phyloP scores from a whole-genome alignment of 1,139 yeast species.

The Geotrichum fermentans region DNA sequence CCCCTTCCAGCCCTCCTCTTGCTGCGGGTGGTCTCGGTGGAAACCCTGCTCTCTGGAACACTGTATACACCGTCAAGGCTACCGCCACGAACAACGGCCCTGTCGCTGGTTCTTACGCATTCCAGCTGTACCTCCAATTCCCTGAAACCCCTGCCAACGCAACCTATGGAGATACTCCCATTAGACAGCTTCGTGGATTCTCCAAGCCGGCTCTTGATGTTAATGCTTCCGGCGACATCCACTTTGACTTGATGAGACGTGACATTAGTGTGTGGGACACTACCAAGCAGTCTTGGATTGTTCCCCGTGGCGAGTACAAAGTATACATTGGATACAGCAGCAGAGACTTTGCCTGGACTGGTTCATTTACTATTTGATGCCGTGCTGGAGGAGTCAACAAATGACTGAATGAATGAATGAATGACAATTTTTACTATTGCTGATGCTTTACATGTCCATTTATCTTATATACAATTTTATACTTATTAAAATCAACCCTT shows the following conservation, averaged over 20 bases:
- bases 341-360: constrained; percentile 47
- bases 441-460: too few relatives aligned
- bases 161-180: constrained; percentile 40
- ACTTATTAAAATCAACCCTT: too few relatives aligned
- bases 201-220: constrained; percentile 50
- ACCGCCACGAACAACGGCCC: constrained; percentile 50
- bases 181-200: constrained; percentile 53
- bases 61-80: constrained; percentile 47
- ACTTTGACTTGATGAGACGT: constrained; percentile 49
- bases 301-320: constrained; percentile 54
- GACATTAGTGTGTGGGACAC: constrained; percentile 61
- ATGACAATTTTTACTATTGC: too few relatives aligned
- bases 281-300: constrained; percentile 54
- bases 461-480: too few relatives aligned
- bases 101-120: constrained; percentile 49
- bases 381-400: too few relatives aligned
- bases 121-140: constrained; percentile 54
- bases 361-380: constrained; percentile 32
- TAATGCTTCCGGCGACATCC: constrained; percentile 41
- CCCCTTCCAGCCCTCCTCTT: constrained; percentile 40
- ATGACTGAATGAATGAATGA: too few relatives aligned
- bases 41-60: constrained; percentile 43
- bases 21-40: constrained; percentile 63
- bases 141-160: constrained; percentile 40
- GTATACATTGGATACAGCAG: constrained; percentile 53